These are phyloP conservation scores for Lecanosticta acicola DNA, from an alignment of 2,329 filamentous ascomycete genomes.

Conservation along the genomic window DNA sequence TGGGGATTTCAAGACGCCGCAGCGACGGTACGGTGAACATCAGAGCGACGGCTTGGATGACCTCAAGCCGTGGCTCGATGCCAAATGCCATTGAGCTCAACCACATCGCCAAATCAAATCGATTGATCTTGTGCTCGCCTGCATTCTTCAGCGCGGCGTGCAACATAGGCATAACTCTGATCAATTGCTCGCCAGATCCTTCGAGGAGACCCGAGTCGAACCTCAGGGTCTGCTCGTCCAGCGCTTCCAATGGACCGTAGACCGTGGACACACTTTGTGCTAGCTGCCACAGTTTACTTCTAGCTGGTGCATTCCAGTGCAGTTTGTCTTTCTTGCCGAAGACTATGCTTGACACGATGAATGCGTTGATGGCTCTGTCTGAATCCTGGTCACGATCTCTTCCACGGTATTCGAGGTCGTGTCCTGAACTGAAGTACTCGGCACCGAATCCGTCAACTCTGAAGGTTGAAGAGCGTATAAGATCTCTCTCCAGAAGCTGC, in stretches of 20 bases:
- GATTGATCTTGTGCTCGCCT: neutral
- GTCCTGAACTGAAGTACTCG: constrained; percentile 21
- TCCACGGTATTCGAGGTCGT: constrained; percentile 25
- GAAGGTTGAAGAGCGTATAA: constrained; percentile 4
- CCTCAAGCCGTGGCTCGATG: neutral
- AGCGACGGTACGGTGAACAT: neutral
- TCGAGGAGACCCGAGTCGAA: constrained; percentile 2
- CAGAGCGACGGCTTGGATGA: neutral
- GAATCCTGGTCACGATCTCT: constrained; percentile 11
- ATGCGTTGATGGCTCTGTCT: constrained; percentile 4
- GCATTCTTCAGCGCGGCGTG: neutral
- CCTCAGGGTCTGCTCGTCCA: constrained; percentile 2
- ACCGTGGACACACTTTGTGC: constrained; percentile 1
- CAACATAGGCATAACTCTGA: constrained; percentile 1
- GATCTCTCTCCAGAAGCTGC: constrained; percentile 8
- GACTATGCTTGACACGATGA: constrained; percentile 2
- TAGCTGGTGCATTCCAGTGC: constrained; percentile 5
- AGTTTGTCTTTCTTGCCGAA: neutral
- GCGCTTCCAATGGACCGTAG: constrained; percentile 1
- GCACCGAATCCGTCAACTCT: constrained; percentile 31
- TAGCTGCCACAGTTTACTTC: constrained; percentile 3
- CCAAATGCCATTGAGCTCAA: constrained; percentile 39
- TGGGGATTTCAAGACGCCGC: no score
- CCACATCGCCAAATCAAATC: constrained; percentile 19
- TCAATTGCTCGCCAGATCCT: neutral